phyloP scores from a whole-genome alignment of 352 stramenopile genomes.

The Phytophthora citrophthora region DNA sequence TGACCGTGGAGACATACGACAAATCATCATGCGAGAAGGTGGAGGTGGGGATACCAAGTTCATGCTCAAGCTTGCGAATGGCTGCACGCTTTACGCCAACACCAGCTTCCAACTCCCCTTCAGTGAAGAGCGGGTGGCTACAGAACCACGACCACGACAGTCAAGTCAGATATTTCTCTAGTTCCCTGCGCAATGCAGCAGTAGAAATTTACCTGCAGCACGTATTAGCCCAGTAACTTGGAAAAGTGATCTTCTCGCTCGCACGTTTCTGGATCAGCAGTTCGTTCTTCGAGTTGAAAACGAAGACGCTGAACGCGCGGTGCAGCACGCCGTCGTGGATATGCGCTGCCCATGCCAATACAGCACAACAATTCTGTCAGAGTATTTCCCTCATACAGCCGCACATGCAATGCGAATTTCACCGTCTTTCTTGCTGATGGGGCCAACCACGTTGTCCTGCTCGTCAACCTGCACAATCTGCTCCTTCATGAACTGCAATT shows the following conservation, averaged over 20 bases:
- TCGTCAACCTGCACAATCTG: constrained; percentile 90
- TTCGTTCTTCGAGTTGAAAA: constrained; percentile 89
- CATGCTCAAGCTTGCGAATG: constrained; percentile 98
- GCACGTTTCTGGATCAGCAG: constrained; percentile 93
- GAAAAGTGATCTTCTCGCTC: constrained; percentile 99
- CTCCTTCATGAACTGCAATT: constrained; percentile 92
- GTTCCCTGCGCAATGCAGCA: neutral
- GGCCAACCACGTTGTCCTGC: constrained; percentile 78
- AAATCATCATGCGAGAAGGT: constrained; percentile 89
- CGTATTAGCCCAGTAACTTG: constrained; percentile 99
- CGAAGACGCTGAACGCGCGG: constrained; percentile 86
- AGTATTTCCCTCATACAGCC: neutral
- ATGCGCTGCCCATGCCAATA: constrained; percentile 51
- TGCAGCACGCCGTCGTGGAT: constrained; percentile 82
- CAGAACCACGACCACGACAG: neutral
- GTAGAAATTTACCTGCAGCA: constrained; percentile 90
- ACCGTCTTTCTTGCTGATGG: constrained; percentile 89
- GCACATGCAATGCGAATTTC: constrained; percentile 8
- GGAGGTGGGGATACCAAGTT: constrained; percentile 94
- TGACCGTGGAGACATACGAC: constrained; percentile 97
- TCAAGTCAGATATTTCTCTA: constrained; percentile 1
- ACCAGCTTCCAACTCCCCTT: constrained; percentile 86
- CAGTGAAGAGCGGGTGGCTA: constrained; percentile 95
- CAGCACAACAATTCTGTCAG: constrained; percentile 1
- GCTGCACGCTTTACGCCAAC: constrained; percentile 93